These are phyloP conservation scores for Salix udensis DNA, from an alignment of 345 rosid genomes.

Conservation along the genomic window DNA sequence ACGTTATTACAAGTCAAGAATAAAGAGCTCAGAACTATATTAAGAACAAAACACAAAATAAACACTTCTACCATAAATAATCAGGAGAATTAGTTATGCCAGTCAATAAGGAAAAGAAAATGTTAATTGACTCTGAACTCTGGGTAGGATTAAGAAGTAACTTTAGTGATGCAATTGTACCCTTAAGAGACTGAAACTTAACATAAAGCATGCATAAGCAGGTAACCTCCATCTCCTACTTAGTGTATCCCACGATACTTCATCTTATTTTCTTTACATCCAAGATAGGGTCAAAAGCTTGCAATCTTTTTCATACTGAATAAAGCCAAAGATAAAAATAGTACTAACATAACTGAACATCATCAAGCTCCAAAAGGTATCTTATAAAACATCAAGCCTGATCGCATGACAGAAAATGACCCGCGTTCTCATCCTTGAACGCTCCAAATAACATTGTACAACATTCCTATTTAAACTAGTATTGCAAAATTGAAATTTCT, in stretches of 20 bases:
- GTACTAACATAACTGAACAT: not conserved
- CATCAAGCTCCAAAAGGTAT: not conserved
- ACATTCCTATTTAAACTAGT: not conserved
- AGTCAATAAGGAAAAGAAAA: not conserved
- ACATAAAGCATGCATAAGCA: not conserved
- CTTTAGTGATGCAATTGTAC: not conserved
- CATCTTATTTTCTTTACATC: not conserved
- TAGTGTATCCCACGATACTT: not conserved
- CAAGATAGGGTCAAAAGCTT: not conserved
- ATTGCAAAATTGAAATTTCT: not conserved
- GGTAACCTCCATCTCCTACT: not conserved
- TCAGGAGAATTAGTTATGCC: not conserved
- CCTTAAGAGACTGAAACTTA: not conserved
- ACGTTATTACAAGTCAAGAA: not conserved
- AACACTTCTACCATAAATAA: not conserved
- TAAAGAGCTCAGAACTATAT: not conserved
- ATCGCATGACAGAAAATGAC: not conserved
- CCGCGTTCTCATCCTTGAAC: not conserved
- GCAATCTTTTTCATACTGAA: not conserved
- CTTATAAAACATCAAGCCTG: not conserved
- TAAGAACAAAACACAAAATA: not conserved
- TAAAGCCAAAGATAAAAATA: not conserved
- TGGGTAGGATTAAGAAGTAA: not conserved
- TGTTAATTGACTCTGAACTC: not conserved
- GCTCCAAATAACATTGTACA: not conserved